Evolutionary conservation across 2,329 filamentous ascomycete species (phyloP), one percentile per base, ranked within the genome.

Genomic region (Colletotrichum orbiculare): DNA sequence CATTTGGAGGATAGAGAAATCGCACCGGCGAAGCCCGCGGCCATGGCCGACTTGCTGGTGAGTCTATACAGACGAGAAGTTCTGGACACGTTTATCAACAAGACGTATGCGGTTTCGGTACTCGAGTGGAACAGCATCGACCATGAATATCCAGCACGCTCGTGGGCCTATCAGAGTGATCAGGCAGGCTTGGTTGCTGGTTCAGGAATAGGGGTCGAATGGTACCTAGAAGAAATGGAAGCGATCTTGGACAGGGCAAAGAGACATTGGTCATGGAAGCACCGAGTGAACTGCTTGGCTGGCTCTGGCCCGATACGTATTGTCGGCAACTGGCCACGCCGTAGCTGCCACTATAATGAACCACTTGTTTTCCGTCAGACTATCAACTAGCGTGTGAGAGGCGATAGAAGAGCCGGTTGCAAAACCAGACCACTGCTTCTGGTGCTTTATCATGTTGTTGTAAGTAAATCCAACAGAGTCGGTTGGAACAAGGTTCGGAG

Each of bases 11-110:
- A 15, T 11, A 10, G 25, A 9, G 10, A 54, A 54, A 54, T 43
- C 25, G 52, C 39, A 15, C 52, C 52, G 35, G 38, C 38, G 4
- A 39, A 54, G 10, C 52, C 52, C 15, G 37, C 39, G 17, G 52
- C 25, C 42, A 54, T 54, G 52, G 52, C 52, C 2, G 52, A 54
- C 10, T 15, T 54, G 12, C 52, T 54, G 3, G 52, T 54, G 1
- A 37, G 52, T 17, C 38, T 54, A 8, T 37, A 48, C 13, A 48
- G 34, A 25, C 15, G 11, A 25, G 46, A 48, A n/a, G 46, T 9
- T 48, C 25, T 48, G 46, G 46, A 48, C 15, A 6, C 8, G 9
- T 33, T 33, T 2, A 34, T 48, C 25, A 48, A 15, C 34, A 48
- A 48, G 46, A 5, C 25, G 34, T 48, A 48, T 34, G 46, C 46